Conservation (phyloP, 805 yeast species). For the Lipomyces kockii region DNA sequence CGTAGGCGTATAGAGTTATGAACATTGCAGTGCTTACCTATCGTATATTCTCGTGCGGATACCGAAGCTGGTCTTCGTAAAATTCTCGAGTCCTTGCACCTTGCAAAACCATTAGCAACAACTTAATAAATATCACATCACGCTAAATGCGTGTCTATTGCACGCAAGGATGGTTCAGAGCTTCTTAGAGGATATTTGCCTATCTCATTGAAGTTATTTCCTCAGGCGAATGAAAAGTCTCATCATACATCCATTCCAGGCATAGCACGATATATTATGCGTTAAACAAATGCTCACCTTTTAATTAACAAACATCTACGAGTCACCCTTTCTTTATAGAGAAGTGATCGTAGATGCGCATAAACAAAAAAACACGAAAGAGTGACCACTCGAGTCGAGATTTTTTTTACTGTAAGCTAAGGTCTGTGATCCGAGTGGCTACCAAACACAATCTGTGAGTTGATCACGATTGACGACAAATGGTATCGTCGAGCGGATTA, state of each 20-base stretch:
- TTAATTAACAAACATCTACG: neutral
- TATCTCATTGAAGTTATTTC: conserved; percentile 6
- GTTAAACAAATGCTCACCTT: neutral
- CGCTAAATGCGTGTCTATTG: neutral
- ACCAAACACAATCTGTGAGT: neutral
- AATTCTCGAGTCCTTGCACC: neutral
- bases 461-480: conserved; percentile 3
- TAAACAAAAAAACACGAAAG: no score
- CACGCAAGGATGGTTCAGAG: conserved; percentile 24
- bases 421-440: neutral
- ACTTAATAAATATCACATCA: neutral
- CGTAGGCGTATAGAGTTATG: neutral
- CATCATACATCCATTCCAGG: conserved; percentile 15
- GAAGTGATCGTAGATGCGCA: neutral
- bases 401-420: neutral
- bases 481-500: neutral
- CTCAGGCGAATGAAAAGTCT: conserved; percentile 14
- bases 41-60: neutral
- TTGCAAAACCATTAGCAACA: neutral
- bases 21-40: neutral
- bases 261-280: neutral
- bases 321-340: neutral
- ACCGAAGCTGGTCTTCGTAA: neutral
- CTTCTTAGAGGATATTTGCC: conserved; percentile 40
- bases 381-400: no score